Conservation (phyloP, 2,329 filamentous ascomycete species). For the Aureobasidium sp. region DNA sequence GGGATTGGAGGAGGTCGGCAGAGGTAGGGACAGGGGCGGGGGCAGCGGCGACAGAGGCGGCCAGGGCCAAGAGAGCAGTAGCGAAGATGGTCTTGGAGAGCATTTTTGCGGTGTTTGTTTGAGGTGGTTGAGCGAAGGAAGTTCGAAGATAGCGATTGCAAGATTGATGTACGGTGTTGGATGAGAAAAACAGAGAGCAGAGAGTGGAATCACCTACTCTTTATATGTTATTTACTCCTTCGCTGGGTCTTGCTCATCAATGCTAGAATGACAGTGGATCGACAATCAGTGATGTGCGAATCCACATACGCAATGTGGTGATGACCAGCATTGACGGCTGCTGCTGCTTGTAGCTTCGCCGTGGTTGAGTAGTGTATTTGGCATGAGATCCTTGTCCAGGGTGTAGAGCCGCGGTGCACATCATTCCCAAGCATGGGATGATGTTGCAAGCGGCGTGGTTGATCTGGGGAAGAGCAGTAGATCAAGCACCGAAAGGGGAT, state of each 20-base stretch:
- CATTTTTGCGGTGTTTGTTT: background rate
- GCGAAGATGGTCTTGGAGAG: slow-evolving; percentile 9
- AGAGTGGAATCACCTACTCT: background rate
- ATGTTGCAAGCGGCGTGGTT: background rate
- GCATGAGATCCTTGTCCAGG: background rate
- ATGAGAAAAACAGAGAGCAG: background rate
- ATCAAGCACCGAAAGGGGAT: background rate
- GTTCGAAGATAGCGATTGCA: background rate
- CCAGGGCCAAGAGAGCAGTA: background rate
- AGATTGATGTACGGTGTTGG: background rate
- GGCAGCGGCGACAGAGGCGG: background rate
- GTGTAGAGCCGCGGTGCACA: background rate
- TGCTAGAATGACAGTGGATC: background rate
- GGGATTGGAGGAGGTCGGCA: background rate
- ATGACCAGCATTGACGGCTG: background rate
- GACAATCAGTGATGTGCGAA: slow-evolving; percentile 1
- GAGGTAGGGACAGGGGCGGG: background rate
- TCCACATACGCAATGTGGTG: slow-evolving; percentile 4
- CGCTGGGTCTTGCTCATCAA: background rate
- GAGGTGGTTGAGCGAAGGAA: background rate
- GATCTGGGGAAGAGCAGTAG: background rate
- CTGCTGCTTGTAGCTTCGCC: background rate
- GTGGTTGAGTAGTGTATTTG: background rate
- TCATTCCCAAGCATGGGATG: background rate
- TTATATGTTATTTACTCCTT: background rate